Evolutionary conservation across 345 rosid genomes (phyloP).

Genomic region (Sonneratia alba): DNA sequence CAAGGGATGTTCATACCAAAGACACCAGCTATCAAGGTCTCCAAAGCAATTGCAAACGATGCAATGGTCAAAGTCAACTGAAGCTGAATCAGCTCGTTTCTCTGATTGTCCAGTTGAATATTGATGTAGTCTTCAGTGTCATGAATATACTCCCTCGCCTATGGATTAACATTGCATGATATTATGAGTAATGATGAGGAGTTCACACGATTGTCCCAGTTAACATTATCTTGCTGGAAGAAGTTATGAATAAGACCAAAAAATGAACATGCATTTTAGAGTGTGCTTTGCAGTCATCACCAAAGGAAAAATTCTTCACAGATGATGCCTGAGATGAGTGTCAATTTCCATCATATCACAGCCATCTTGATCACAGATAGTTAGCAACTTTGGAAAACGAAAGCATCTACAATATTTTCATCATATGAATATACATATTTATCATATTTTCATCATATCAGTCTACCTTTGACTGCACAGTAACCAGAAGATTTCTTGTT

Average conservation of each 20-base stretch:
- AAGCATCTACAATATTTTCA: background rate
- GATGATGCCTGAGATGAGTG: background rate
- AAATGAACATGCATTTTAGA: background rate
- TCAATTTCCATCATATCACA: background rate
- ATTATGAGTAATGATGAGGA: background rate
- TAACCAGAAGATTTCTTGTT: background rate
- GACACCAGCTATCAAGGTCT: slow-evolving; percentile 49
- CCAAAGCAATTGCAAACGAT: slow-evolving; percentile 60
- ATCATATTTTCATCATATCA: background rate
- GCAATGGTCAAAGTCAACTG: slow-evolving; percentile 73
- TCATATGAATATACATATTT: background rate
- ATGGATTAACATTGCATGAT: slow-evolving; percentile 5
- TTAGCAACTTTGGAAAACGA: background rate
- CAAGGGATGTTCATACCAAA: slow-evolving; percentile 85
- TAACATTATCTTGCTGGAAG: background rate
- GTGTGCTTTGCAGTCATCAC: background rate
- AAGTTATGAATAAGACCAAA: background rate
- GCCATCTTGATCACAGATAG: background rate
- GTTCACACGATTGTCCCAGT: background rate
- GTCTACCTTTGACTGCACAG: background rate
- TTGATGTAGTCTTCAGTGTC: slow-evolving; percentile 94
- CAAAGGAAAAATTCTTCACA: background rate
- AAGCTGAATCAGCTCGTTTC: slow-evolving; percentile 82
- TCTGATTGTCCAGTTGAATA: slow-evolving; percentile 80
- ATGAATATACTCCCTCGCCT: slow-evolving; percentile 89